Evolutionary conservation across 2,329 filamentous ascomycete genomes (phyloP), one percentile per base, ranked within the genome.

Genomic region (Aureobasidium subglaciale): DNA sequence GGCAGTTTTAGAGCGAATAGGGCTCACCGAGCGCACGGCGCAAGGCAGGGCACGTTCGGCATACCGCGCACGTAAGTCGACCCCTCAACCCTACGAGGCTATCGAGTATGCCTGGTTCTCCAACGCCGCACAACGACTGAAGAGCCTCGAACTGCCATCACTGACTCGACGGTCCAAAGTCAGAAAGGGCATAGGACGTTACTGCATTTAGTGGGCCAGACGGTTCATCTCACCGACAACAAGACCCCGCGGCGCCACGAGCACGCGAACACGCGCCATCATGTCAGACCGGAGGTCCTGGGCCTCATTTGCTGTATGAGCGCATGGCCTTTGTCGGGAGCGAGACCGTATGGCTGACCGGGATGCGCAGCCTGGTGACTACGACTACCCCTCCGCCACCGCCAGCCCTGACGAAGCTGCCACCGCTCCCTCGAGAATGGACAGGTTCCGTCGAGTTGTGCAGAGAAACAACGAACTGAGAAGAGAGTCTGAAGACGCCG

Each of bases 361-460:
- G 32, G 15, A 48, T 25, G 6, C 16, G 35, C 35, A 67, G 66
- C 66, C 67, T 32, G 72, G 70, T 38, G 67, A 65, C 61, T 75
- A 75, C 63, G 75, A 77, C 64, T 70, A 70, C 53, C 74, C 75
- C 20, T 71, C 73, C 41, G 73, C 74, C 38, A 68, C 66, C n/a
- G 57, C 64, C 16, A 56, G 48, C 63, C 18, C 63, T 60, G 30
- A 65, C 59, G 25, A 48, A 10, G 13, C 24, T 20, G 22, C 63
- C 61, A 9, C 64, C 61, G 50, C 57, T 9, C 56, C 54, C 25
- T 64, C 64, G 35, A 67, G 68, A 53, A 63, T 68, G 35, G 63
- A 60, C 29, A 62, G 64, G 24, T 63, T 71, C 22, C 67, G 67
- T 30, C 64, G 67, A 49, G 63, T 65, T n/a, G 59, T 73, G 16